These are phyloP conservation scores for Termitomyces sp. DNA, from an alignment of 768 basidiomycete species.

Conservation along the genomic window DNA sequence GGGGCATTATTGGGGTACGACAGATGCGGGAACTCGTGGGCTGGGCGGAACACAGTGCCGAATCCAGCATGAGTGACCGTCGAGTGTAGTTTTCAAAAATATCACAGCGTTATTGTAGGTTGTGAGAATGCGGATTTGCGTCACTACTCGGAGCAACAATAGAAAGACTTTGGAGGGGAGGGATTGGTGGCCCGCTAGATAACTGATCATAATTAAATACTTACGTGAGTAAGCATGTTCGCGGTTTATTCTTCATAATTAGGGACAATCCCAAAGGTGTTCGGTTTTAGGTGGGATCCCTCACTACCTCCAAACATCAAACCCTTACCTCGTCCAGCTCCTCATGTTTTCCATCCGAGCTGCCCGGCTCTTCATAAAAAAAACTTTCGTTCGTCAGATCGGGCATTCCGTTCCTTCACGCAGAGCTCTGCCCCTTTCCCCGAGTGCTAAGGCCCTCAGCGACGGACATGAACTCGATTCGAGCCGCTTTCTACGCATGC, in stretches of 20 bases:
- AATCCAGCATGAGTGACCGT: neutral
- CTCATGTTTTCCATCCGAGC: conserved; percentile 13
- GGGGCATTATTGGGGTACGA: conserved; percentile 63
- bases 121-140: neutral
- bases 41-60: conserved; percentile 32
- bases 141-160: neutral
- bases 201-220: neutral
- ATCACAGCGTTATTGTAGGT: neutral
- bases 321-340: neutral
- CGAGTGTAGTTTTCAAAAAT: neutral
- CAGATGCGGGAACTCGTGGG: conserved; percentile 76
- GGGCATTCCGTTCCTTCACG: conserved; percentile 24
- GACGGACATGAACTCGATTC: conserved; percentile 33
- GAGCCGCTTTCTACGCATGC: conserved; percentile 45
- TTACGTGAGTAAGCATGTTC: neutral
- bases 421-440: conserved; percentile 48
- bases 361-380: conserved; percentile 2
- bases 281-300: conserved; percentile 12
- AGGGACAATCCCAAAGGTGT: conserved; percentile 9
- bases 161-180: neutral
- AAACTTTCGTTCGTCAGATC: conserved; percentile 18
- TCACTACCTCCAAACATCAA: neutral
- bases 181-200: neutral
- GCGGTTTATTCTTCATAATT: neutral
- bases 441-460: conserved; percentile 35